These are phyloP conservation scores for Podila epigama DNA, from an alignment of 192 early-diverging fungal species.

Conservation along the genomic window DNA sequence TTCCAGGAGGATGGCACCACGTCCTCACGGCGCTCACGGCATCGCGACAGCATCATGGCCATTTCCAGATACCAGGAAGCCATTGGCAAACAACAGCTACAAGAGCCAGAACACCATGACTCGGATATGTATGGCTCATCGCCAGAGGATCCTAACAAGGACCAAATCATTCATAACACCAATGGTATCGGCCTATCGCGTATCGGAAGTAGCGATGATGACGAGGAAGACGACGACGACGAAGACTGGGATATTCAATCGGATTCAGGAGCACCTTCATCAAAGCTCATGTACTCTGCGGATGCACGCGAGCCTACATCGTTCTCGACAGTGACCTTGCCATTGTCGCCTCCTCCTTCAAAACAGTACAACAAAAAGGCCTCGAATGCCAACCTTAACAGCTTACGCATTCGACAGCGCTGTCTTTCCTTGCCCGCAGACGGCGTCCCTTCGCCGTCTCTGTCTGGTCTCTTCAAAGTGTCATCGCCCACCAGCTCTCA, in stretches of 20 bases:
- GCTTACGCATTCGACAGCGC: conserved; percentile 23
- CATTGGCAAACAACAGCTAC: not conserved
- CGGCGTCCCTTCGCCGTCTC: not conserved
- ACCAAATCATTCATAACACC: no score
- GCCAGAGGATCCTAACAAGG: no score
- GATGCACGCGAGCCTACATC: conserved; percentile 14
- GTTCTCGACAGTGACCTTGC: conserved; percentile 18
- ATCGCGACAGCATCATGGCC: conserved; percentile 23
- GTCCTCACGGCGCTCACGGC: not conserved
- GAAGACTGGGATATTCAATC: conserved; percentile 47
- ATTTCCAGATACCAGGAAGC: conserved; percentile 43
- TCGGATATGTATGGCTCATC: not conserved
- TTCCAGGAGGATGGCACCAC: conserved; percentile 3
- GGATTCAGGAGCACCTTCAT: conserved; percentile 24
- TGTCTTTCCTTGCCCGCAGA: conserved; percentile 16
- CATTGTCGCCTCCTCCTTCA: not conserved
- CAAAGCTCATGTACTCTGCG: conserved; percentile 40
- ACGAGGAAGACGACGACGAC: conserved; percentile 48
- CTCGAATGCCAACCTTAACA: conserved; percentile 19
- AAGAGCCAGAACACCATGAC: not conserved
- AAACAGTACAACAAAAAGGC: conserved; percentile 17
- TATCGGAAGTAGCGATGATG: not conserved
- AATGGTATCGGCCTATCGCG: no score
- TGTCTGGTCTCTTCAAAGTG: conserved; percentile 19
- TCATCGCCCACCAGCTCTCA: conserved; percentile 25